Evolutionary conservation across 805 yeast species (phyloP).

Genomic region (Metschnikowia henanensis): DNA sequence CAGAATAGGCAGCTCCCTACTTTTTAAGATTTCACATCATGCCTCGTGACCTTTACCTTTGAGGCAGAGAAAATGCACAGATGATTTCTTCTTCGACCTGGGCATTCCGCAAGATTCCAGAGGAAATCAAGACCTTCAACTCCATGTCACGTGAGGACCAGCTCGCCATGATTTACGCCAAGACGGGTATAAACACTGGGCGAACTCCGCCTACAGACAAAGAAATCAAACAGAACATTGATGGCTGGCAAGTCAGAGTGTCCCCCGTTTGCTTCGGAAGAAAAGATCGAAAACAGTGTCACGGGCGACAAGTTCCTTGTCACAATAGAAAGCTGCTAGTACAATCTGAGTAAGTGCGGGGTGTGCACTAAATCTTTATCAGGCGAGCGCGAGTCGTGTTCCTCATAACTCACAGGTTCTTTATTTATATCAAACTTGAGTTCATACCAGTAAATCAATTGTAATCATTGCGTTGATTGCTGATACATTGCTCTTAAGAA

Average conservation of each 20-base stretch:
- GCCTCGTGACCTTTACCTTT: neutral
- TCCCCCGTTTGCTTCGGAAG: neutral
- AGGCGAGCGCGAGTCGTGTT: too few species aligned
- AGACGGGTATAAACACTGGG: constrained; percentile 8
- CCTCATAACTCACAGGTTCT: too few species aligned
- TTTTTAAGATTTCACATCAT: too few species aligned
- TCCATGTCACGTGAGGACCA: constrained; percentile 10
- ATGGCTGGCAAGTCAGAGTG: neutral
- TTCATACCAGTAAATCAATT: too few species aligned
- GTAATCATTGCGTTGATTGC: too few species aligned
- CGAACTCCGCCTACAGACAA: constrained; percentile 7
- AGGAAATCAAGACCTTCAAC: constrained; percentile 5
- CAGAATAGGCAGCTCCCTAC: too few species aligned
- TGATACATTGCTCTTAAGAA: too few species aligned
- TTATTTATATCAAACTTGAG: too few species aligned
- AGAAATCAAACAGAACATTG: constrained; percentile 1
- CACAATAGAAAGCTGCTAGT: neutral
- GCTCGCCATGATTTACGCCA: constrained; percentile 6
- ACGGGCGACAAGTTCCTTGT: constrained; percentile 4
- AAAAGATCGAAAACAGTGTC: neutral
- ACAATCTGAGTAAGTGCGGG: neutral
- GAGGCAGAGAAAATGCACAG: constrained; percentile 9
- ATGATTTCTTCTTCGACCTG: constrained; percentile 1
- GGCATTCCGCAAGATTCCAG: constrained; percentile 3
- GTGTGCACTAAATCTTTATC: too few species aligned